phyloP scores from a whole-genome alignment of 306 rosid genomes.

The Astragalus glycyphyllos region DNA sequence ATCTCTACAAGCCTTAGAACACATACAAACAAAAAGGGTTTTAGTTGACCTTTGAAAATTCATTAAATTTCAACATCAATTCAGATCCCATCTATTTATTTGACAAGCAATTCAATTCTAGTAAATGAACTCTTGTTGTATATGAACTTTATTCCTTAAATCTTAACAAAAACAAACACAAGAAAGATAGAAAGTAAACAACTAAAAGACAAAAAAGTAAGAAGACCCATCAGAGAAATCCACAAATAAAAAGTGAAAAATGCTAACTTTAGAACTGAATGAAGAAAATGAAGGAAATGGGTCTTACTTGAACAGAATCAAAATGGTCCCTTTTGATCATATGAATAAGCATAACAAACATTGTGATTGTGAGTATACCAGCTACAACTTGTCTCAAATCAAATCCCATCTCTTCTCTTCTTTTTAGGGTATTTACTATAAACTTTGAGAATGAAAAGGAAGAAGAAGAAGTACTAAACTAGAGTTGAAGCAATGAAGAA shows the following conservation, averaged over 20 bases:
- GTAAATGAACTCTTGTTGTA: conserved; percentile 11
- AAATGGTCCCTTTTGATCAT: conserved; percentile 99
- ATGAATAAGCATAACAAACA: conserved; percentile 97
- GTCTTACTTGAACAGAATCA: conserved; percentile 76
- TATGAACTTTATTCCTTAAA: not conserved
- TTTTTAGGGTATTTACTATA: not conserved
- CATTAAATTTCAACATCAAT: not conserved
- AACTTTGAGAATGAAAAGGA: not conserved
- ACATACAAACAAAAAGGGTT: conserved; percentile 2
- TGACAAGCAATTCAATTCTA: not conserved
- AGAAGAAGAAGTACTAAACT: not conserved
- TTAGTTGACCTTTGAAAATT: conserved; percentile 23
- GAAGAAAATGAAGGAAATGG: not conserved
- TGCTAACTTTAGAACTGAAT: not conserved
- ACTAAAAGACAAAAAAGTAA: not conserved
- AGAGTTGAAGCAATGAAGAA: not conserved
- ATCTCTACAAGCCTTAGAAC: conserved; percentile 12
- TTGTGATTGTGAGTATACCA: conserved; percentile 79
- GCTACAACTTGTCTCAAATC: conserved; percentile 99
- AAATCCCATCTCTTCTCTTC: conserved; percentile 65
- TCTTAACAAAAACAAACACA: not conserved
- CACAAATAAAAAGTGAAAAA: not conserved
- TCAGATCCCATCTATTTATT: conserved; percentile 37
- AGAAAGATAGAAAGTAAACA: not conserved
- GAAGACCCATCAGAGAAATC: not conserved